Evolutionary conservation across 768 basidiomycete species (phyloP).

Genomic region (Pulveroboletus sp.): DNA sequence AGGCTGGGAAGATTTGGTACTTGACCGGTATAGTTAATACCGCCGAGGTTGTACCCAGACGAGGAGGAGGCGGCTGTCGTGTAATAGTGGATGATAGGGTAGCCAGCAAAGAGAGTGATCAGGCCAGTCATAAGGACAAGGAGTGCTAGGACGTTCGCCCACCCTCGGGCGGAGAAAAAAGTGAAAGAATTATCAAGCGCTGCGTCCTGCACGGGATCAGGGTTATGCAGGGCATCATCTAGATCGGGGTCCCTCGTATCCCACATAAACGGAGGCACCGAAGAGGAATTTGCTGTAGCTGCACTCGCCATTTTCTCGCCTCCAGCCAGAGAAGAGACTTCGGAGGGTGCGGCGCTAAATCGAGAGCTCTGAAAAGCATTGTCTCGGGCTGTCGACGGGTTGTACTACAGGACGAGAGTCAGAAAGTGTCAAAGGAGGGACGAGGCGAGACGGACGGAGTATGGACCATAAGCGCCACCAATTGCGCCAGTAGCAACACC

Average conservation of each 20-base stretch:
- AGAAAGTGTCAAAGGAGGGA: conserved; percentile 1
- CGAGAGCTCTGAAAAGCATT: conserved; percentile 46
- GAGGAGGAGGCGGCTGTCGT: conserved; percentile 26
- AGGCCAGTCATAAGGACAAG: conserved; percentile 63
- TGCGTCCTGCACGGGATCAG: conserved; percentile 68
- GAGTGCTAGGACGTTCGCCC: conserved; percentile 74
- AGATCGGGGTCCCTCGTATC: conserved; percentile 78
- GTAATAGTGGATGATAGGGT: conserved; percentile 71
- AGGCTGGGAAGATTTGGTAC: conserved; percentile 70
- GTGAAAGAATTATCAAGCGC: conserved; percentile 57
- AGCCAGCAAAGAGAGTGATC: conserved; percentile 80
- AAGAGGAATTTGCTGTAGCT: conserved; percentile 45
- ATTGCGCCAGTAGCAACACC: conserved; percentile 79
- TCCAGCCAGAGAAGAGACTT: conserved; percentile 36
- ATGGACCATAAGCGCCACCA: conserved; percentile 80
- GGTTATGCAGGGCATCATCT: conserved; percentile 89
- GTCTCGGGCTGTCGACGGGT: conserved; percentile 41
- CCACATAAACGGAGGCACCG: conserved; percentile 71
- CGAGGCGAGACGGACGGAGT: conserved; percentile 54
- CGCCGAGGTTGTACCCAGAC: conserved; percentile 77
- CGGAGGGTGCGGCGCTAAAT: conserved; percentile 54
- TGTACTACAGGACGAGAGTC: conserved; percentile 41
- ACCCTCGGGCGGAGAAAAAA: conserved; percentile 77
- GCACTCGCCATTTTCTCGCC: conserved; percentile 32
- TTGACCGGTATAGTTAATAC: conserved; percentile 80